Evolutionary conservation across 2,329 filamentous ascomycete species (phyloP), one percentile per base, ranked within the genome.

Genomic region (Trichoderma cornu-damae): DNA sequence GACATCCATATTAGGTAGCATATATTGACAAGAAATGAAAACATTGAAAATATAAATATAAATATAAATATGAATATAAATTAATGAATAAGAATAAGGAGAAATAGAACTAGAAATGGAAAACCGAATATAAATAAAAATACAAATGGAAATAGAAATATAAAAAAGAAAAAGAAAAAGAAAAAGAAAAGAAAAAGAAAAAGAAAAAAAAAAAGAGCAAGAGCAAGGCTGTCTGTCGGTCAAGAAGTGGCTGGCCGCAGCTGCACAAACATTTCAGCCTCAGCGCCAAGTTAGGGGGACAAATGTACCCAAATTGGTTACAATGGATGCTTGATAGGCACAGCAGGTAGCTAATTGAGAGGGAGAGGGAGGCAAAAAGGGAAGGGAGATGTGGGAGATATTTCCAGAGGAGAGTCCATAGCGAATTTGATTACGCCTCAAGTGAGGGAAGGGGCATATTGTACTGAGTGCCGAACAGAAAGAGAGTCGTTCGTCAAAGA

Each of bases 231-330:
- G 52, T 44, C 52, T 38, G 52, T 44, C 52, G 42, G 40, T 46
- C 42, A 38, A 26, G 9, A 37, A 16, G 52, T 55, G 42, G 52
- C 42, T 55, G 42, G 52, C 52, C 47, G 52, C 42, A 55, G 42
- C 52, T 55, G 52, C 52, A 55, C 42, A 46, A 54, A 54, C 32
- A 37, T 16, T 47, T 55, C 52, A 55, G 52, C 52, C 50, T 55
- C 52, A 47, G 52, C 52, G 52, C 30, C 51, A 54, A 54, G 40
- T 32, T 38, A 43, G 40, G 37, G 18, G 44, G 18, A 32, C 7
- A 16, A 18, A 22, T 47, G 42, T 43, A 44, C 42, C 22, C 37
- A 18, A 6, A 55, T 38, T 47, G 20, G 34, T 42, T 38, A 32
- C 32, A 42, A 55, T 47, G n/a, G 20, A 28, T 34, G 24, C 20